Base-by-base conservation (phyloP, 1,284 basidiomycete species). In the Pyrrhoderma noxium region DNA sequence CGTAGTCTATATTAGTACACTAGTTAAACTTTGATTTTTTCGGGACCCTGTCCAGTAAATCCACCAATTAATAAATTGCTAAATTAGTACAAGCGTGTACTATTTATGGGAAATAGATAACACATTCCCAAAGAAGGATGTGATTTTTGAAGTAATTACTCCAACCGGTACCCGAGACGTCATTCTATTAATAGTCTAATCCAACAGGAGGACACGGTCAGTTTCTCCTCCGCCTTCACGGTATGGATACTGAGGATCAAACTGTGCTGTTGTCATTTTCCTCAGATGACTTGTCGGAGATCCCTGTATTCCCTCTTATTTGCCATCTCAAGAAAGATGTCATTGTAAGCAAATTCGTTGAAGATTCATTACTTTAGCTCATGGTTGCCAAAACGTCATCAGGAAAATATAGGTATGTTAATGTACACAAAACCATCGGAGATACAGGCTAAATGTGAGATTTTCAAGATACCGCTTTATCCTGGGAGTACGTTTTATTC, bases 281-380 rank as follows among this genome's bases (percentile, higher is more conserved):
- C 0, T 69, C 72, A 40, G 81, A 81, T 45, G 67, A 70, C 54
- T 63, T 85, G 8, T 75, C 78, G 8, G 69, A 79, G 2, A 71
- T 86, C 59, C 80, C 77, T 59, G 85, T 89, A 31, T 89, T 85
- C 64, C 86, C 87, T 13, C 70, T 89, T 27, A 86, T 89, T 55
- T 78, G 78, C 14, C 73, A 78, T 55, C 61, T 89, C 43, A 85
- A 80, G 63, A 77, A 71, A 55, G 85, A 89, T 64, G 74, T 84
- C 18, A 72, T 72, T 8, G 86, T 87, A 61, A 67, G 82, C 27
- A 69, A 39, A 11, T 41, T 46, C 39, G 35, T 45, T 44, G 19
- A 22, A 7, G 18, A 19, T 8, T 18, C 23, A 19, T 43, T 3
- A 14, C 49, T 31, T 25, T 34, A 44, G 45, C 51, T 53, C 52